Percentiles rank a stretch among this genome's conserved stretches.
Conservation (phyloP, 2,329 filamentous ascomycete genomes). For the Camptophora hylomeconis region DNA sequence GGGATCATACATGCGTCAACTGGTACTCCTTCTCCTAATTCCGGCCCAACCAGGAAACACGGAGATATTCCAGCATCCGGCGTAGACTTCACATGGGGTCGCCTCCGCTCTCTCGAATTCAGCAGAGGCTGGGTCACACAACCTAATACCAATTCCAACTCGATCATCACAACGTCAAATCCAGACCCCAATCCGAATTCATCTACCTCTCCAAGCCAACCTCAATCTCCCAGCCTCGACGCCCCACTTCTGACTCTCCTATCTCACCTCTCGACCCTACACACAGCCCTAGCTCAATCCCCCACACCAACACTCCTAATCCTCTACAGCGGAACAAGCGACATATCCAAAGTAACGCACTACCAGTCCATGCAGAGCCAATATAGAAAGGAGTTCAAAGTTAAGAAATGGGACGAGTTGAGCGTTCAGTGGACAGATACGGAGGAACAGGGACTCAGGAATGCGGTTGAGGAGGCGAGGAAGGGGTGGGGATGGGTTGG, state of each 20-base stretch:
- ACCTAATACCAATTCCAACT: constrained; percentile 37
- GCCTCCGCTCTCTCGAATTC: constrained; percentile 48
- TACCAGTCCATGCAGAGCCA: constrained; percentile 43
- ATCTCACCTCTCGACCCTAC: constrained; percentile 38
- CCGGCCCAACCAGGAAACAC: too few species aligned
- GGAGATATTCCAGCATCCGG: constrained; percentile 39
- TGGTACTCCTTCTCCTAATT: too few species aligned
- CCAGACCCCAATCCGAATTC: constrained; percentile 15
- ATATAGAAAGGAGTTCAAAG: constrained; percentile 44
- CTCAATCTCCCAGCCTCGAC: constrained; percentile 23
- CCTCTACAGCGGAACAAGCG: constrained; percentile 51
- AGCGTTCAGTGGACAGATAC: constrained; percentile 52
- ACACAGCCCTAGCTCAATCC: constrained; percentile 38
- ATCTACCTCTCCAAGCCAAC: constrained; percentile 1
- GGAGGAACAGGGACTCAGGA: constrained; percentile 46
- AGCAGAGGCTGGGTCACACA: constrained; percentile 38
- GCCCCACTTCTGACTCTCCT: constrained; percentile 38
- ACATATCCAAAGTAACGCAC: constrained; percentile 43
- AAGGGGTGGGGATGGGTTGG: constrained; percentile 48
- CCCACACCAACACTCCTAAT: constrained; percentile 43
- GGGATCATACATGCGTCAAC: constrained; percentile 40
- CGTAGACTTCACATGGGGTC: constrained; percentile 51
- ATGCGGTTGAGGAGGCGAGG: constrained; percentile 43
- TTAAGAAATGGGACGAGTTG: constrained; percentile 51
- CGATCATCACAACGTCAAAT: constrained; percentile 28